phyloP scores from a whole-genome alignment of 495 filamentous ascomycete genomes.

The Lophium mytilinum region DNA sequence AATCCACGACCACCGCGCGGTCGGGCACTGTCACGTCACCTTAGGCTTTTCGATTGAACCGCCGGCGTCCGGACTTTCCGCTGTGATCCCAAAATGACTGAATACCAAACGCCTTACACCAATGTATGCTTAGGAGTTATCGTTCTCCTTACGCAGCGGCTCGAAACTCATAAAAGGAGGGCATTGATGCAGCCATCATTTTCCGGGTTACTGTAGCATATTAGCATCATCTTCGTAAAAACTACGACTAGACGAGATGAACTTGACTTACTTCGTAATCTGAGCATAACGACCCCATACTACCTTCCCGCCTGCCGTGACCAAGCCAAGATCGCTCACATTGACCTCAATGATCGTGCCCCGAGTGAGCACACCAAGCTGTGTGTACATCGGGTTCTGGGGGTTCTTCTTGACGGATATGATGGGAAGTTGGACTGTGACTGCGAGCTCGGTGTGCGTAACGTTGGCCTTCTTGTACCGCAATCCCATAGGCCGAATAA shows the following conservation, averaged over 20 bases:
- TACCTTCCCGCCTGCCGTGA: conserved; percentile 87
- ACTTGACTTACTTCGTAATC: conserved; percentile 11
- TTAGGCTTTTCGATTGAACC: too few relatives aligned
- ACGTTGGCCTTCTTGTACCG: conserved; percentile 94
- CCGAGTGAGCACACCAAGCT: conserved; percentile 87
- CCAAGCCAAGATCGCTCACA: conserved; percentile 84
- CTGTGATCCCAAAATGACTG: too few relatives aligned
- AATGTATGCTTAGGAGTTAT: background rate
- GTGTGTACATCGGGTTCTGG: conserved; percentile 88
- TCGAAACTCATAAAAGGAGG: conserved; percentile 4
- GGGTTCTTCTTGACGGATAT: conserved; percentile 97
- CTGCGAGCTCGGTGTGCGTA: conserved; percentile 75
- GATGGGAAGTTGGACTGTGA: conserved; percentile 90
- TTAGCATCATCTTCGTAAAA: conserved; percentile 45
- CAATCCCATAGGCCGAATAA: conserved; percentile 68
- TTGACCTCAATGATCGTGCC: conserved; percentile 62
- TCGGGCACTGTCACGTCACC: too few relatives aligned
- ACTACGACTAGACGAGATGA: background rate
- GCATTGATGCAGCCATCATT: conserved; percentile 76
- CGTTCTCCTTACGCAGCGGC: background rate
- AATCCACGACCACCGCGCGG: too few relatives aligned
- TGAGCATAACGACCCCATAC: conserved; percentile 63
- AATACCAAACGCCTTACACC: background rate
- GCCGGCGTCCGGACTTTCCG: too few relatives aligned
- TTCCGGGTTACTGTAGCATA: conserved; percentile 69